These are phyloP conservation scores for Neofusicoccum ribis DNA, from an alignment of 2,329 filamentous ascomycete genomes.

Conservation along the genomic window DNA sequence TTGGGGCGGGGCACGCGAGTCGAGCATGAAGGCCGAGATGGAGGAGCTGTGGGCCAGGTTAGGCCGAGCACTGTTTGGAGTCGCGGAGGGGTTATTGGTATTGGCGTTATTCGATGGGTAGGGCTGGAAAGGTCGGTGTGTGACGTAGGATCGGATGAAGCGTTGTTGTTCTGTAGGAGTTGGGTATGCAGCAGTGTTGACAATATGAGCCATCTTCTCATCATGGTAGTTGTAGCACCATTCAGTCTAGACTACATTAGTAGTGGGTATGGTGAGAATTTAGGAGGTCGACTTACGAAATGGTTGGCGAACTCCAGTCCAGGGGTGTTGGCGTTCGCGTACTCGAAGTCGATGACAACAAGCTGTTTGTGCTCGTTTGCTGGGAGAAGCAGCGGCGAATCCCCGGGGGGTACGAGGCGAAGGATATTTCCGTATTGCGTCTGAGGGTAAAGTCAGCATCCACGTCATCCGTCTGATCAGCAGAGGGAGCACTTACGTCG, in stretches of 20 bases:
- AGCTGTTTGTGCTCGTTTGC: constrained; percentile 95
- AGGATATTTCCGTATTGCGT: constrained; percentile 99
- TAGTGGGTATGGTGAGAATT: background rate
- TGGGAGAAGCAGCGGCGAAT: constrained; percentile 83
- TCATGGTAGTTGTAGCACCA: constrained; percentile 99
- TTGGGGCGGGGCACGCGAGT: constrained; percentile 50
- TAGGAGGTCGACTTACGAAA: constrained; percentile 60
- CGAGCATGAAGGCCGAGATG: constrained; percentile 73
- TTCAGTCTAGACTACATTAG: constrained; percentile 60
- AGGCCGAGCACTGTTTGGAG: constrained; percentile 26
- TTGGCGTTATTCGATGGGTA: constrained; percentile 26
- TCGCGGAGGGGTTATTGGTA: constrained; percentile 34
- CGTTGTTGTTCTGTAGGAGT: constrained; percentile 76
- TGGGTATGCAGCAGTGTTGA: constrained; percentile 72
- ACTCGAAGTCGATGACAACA: constrained; percentile 97
- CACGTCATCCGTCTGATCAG: background rate
- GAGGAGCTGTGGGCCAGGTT: constrained; percentile 33
- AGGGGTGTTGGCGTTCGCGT: constrained; percentile 82
- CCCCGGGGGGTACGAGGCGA: constrained; percentile 66
- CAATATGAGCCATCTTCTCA: constrained; percentile 62
- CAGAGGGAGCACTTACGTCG: constrained; percentile 64
- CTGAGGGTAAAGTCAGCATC: constrained; percentile 45
- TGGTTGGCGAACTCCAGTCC: constrained; percentile 96
- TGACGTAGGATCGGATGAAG: constrained; percentile 84
- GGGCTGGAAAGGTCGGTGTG: constrained; percentile 60